Conservation (phyloP, 2,329 filamentous ascomycete species). For the Xylariaceae sp. region DNA sequence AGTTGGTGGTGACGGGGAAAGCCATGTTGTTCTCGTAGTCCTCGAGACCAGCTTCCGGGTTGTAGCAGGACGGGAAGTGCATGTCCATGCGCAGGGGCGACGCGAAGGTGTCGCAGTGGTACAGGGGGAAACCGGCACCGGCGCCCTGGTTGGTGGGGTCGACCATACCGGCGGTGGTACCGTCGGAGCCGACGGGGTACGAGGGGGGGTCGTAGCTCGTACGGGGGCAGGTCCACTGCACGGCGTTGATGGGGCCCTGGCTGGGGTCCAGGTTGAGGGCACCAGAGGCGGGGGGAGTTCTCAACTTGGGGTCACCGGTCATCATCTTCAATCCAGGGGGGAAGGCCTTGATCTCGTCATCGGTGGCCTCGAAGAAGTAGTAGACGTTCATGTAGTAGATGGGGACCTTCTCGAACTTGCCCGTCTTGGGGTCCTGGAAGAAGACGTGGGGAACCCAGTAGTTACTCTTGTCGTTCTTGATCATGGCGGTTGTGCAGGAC, state of each 20-base stretch:
- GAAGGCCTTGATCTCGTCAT: constrained; percentile 64
- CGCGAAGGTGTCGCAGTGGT: constrained; percentile 58
- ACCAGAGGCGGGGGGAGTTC: constrained; percentile 51
- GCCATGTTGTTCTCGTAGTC: constrained; percentile 62
- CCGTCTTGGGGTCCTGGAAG: constrained; percentile 58
- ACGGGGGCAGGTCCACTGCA: constrained; percentile 59
- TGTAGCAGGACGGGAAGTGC: constrained; percentile 71
- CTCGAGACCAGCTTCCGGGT: constrained; percentile 54
- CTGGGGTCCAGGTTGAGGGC: constrained; percentile 47
- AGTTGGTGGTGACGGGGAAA: constrained; percentile 50
- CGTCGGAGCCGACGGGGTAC: constrained; percentile 52
- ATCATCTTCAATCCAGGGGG: constrained; percentile 67
- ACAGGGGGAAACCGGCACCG: constrained; percentile 63
- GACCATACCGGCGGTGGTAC: constrained; percentile 49
- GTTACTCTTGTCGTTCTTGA: constrained; percentile 64
- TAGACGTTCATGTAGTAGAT: constrained; percentile 71
- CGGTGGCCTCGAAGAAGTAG: constrained; percentile 64
- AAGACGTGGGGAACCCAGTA: constrained; percentile 74
- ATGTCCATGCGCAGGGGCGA: constrained; percentile 61
- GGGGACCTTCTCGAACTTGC: constrained; percentile 59
- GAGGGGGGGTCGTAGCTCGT: constrained; percentile 43
- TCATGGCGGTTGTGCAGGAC: constrained; percentile 64
- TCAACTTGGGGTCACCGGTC: constrained; percentile 55
- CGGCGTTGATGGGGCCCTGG: constrained; percentile 46
- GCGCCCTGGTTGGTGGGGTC: constrained; percentile 50